Evolutionary conservation across 306 rosid genomes (phyloP), one percentile per base, ranked within the genome.

Genomic region (Cucurbita maxima): DNA sequence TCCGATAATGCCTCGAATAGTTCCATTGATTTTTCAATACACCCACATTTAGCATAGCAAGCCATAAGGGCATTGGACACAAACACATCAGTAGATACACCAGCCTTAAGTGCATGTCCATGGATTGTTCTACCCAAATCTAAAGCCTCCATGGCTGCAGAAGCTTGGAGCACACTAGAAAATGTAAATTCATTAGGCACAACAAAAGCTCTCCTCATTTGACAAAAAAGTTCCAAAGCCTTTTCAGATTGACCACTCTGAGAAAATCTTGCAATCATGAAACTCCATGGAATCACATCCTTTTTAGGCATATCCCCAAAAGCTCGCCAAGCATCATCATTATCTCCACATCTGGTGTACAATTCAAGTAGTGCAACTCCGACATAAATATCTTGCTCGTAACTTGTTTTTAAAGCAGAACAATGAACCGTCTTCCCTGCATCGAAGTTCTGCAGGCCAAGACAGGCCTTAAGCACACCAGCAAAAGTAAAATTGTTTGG

Each of bases 401-500:
- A 85, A 61, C 50, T 75, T 11, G 87, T 78, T 76, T 85, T 85
- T 43, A 85, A 53, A 19, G 61, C 79, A 74, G 12, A 67, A 7
- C 82, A 79, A 77, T 83, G 89, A 61, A 85, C 52, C 6, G 82
- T 60, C 79, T 74, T 81, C 58, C 85, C 89, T 4, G 62, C 73
- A 66, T 50, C 43, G 37, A 85, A 54, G 44, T 77, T 78, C 55
- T 77, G 79, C 3, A 79, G 69, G 58, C 87, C 83, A 47, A 76
- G 76, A 80, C 85, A 83, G 19, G 85, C 86, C 79, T 83, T 85
- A 30, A 85, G 85, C 72, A 72, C 74, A 40, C 80, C 75, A 25
- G 85, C 76, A 59, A 85, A 83, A 34, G 87, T 83, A 72, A 81
- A 83, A 62, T 81, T 85, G 66, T 85, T 85, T 25, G 89, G 89